A percentile compares a stretch with the other conserved stretches of the same genome.
phyloP scores from a whole-genome alignment of 1,284 basidiomycete genomes.

The Tetrapyrgos nigripes region DNA sequence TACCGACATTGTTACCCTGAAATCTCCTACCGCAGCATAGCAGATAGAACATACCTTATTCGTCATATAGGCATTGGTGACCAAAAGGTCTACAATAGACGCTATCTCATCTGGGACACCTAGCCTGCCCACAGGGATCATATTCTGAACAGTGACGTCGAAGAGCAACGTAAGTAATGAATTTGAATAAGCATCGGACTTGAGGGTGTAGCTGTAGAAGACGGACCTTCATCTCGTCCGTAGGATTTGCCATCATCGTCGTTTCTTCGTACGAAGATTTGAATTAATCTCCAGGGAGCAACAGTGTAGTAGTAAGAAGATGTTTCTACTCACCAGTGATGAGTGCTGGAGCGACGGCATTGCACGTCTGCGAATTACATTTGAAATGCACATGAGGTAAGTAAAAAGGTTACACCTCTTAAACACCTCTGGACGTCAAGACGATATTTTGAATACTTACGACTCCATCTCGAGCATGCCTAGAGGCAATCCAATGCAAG shows the following conservation, averaged over 20 bases:
- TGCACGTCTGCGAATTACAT: conserved; percentile 46
- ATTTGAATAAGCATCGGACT: background rate
- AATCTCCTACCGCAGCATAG: background rate
- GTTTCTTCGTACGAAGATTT: conserved; percentile 42
- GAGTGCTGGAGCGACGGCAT: conserved; percentile 59
- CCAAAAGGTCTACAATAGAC: conserved; percentile 53
- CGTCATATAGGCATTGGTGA: conserved; percentile 58
- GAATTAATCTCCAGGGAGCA: background rate
- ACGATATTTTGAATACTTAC: conserved; percentile 46
- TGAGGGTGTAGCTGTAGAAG: conserved; percentile 19
- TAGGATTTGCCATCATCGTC: conserved; percentile 51
- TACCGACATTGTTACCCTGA: conserved; percentile 12
- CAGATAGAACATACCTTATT: conserved; percentile 48
- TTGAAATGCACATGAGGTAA: background rate
- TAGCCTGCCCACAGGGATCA: conserved; percentile 57
- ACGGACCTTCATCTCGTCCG: conserved; percentile 35
- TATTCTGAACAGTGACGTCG: conserved; percentile 33
- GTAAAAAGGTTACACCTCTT: background rate
- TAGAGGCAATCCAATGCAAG: conserved; percentile 58
- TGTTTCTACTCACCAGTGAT: conserved; percentile 51
- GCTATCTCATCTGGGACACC: conserved; percentile 58
- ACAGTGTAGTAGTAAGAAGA: background rate
- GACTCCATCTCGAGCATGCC: conserved; percentile 59
- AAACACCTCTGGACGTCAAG: too few species aligned
- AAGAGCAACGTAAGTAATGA: background rate